A percentile compares a stretch with the other conserved stretches of the same genome.
Evolutionary conservation across 1,284 basidiomycete genomes (phyloP).

Genomic region (Ustilago trichophora): DNA sequence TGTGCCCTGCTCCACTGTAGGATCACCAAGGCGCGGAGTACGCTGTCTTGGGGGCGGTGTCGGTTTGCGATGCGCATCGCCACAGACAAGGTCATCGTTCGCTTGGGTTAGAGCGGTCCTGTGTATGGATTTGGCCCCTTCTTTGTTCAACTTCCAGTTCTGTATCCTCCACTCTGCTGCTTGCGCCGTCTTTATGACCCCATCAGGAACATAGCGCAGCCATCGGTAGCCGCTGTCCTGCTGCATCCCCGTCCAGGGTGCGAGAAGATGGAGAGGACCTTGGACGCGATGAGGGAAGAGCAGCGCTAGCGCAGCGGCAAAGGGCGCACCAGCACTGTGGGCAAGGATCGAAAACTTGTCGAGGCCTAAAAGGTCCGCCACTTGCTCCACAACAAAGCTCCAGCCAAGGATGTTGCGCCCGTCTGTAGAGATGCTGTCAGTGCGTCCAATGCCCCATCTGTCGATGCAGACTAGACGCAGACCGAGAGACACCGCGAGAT

Average conservation of each 20-base stretch:
- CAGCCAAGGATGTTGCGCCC: conserved; percentile 84
- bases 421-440: conserved; percentile 75
- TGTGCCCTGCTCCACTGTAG: neutral
- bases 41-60: conserved; percentile 2
- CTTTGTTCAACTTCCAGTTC: conserved; percentile 92
- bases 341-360: conserved; percentile 87
- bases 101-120: neutral
- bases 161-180: conserved; percentile 97
- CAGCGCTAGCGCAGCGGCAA: conserved; percentile 86
- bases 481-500: conserved; percentile 86
- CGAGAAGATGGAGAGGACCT: conserved; percentile 86
- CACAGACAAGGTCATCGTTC: neutral
- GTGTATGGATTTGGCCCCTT: conserved; percentile 3
- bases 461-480: conserved; percentile 93
- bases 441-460: conserved; percentile 92
- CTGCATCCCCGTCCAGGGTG: conserved; percentile 93
- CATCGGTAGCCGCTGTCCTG: conserved; percentile 89
- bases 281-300: conserved; percentile 77
- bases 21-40: neutral
- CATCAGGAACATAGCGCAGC: conserved; percentile 94
- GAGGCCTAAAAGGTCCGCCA: conserved; percentile 82
- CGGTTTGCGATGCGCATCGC: neutral
- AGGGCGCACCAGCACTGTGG: conserved; percentile 95
- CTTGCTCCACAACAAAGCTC: conserved; percentile 87
- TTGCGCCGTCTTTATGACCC: conserved; percentile 90